phyloP scores from a whole-genome alignment of 257 asterid genomes.

The Solanum okadae region DNA sequence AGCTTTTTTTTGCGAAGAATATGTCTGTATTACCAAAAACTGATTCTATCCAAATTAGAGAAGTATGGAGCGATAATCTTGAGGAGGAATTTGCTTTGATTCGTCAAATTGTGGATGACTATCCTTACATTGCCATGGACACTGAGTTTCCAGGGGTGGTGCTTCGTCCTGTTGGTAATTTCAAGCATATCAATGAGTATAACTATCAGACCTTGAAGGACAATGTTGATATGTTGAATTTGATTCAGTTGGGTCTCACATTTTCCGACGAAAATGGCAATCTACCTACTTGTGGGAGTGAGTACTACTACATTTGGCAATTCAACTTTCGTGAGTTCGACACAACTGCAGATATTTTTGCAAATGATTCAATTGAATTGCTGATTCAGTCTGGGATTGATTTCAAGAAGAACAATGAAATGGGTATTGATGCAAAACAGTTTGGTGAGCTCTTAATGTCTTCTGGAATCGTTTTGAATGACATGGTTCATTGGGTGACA shows the following conservation, averaged over 20 bases:
- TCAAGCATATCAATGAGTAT: constrained; percentile 1
- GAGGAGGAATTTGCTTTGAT: constrained; percentile 2
- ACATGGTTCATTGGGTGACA: constrained; percentile 2
- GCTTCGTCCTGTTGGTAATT: constrained; percentile 6
- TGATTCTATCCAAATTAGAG: constrained; percentile 3
- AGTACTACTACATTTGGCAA: constrained; percentile 1
- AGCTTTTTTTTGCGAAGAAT: neutral
- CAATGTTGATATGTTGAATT: constrained; percentile 6
- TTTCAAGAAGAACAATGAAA: constrained; percentile 9
- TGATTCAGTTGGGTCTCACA: constrained; percentile 6
- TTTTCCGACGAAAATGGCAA: neutral
- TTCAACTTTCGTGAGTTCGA: constrained; percentile 7
- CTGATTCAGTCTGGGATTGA: constrained; percentile 2
- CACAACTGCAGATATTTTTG: neutral
- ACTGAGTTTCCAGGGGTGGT: constrained; percentile 7
- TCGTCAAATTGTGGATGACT: constrained; percentile 3
- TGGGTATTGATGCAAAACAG: neutral
- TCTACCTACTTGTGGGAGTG: constrained; percentile 2
- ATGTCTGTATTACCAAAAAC: neutral
- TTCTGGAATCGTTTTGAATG: neutral
- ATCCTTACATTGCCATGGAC: constrained; percentile 11
- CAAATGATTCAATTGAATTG: constrained; percentile 5
- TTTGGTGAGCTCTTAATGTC: constrained; percentile 6
- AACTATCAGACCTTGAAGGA: constrained; percentile 6
- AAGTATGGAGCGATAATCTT: constrained; percentile 2